Base-by-base conservation (phyloP, 2,329 filamentous ascomycete genomes). In the Rhinocladiella mackenziei region DNA sequence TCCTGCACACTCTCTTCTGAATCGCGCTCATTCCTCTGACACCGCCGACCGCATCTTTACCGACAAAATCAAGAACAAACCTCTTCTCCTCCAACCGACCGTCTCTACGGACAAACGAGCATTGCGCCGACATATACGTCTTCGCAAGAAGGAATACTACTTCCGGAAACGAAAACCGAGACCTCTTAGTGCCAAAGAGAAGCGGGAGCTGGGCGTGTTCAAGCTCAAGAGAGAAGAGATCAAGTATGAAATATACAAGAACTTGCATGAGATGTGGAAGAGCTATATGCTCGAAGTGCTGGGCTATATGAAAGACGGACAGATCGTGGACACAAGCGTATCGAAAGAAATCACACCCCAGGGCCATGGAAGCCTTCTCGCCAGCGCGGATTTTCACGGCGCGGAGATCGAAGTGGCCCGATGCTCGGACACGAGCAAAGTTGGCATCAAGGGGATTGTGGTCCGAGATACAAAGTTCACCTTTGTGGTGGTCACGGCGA, bases 381-480 rank as follows among this genome's bases (percentile, higher is more conserved):
- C 79, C 32, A 87, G 83, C 45, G 91, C 89, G 1, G 92, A 98
- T 66, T 91, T 89, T 58, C 89, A 97, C 63, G 92, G 92, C 1
- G 89, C 91, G 11, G 71, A 81, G 56, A 64, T 96, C 14, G 81
- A 89, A 67, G 87, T 97, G 15, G 84, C 91, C 43, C 71, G 89
- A 56, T 92, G 89, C 63, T 70, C 78, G 20, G 96, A 89, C 62
- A 78, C 84, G 11, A 81, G 85, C 41, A 75, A 91, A 11, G 89
- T 98, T 0, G 91, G 92, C 0, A 67, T 91, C 41, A 78, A 74
- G 57, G 92, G 92, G 11, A 91, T 97, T 56, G 85, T 97, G 48
- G 80, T 96, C 29, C 81, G 86, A 62, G 92, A 98, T 68, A 83
- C 85, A 39, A 88, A 84, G 62, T 91, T 85, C 59, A 83, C 84